Evolutionary conservation across 345 rosid genomes (phyloP).

Genomic region (Lenwebbia sp.): DNA sequence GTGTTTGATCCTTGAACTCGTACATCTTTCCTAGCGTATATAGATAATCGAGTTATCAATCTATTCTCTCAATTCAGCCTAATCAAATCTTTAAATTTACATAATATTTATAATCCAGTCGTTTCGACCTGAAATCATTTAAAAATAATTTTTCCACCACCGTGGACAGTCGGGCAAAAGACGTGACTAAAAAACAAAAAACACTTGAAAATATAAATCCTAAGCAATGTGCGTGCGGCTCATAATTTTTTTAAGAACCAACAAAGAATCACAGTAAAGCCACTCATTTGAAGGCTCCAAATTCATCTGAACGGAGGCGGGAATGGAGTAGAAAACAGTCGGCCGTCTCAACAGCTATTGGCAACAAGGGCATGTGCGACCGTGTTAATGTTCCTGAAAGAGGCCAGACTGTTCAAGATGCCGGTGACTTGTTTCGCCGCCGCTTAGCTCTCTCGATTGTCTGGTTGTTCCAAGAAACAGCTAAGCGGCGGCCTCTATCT

Average conservation of each 20-base stretch:
- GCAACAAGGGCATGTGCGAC: not conserved
- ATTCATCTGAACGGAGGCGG: not conserved
- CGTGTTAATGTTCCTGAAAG: not conserved
- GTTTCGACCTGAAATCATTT: not conserved
- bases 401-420: not conserved
- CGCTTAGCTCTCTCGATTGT: conserved; percentile 43
- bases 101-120: too few relatives aligned
- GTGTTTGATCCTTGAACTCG: not conserved
- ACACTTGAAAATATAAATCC: not conserved
- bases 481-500: conserved; percentile 34
- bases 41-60: rapidly evolving
- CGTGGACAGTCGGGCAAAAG: rapidly evolving
- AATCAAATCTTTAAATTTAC: not conserved
- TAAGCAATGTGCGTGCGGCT: not conserved
- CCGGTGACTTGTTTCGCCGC: conserved; percentile 11
- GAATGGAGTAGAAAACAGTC: not conserved
- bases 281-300: not conserved
- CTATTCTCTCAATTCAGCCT: not conserved
- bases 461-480: conserved; percentile 48
- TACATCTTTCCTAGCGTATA: not conserved
- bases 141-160: not conserved
- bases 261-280: not conserved
- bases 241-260: too few relatives aligned
- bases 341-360: not conserved
- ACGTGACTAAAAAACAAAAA: not conserved